A percentile compares a stretch with the other conserved stretches of the same genome.
Evolutionary conservation across 78 protist species (phyloP).

Genomic region (Emiliania huxleyi): DNA sequence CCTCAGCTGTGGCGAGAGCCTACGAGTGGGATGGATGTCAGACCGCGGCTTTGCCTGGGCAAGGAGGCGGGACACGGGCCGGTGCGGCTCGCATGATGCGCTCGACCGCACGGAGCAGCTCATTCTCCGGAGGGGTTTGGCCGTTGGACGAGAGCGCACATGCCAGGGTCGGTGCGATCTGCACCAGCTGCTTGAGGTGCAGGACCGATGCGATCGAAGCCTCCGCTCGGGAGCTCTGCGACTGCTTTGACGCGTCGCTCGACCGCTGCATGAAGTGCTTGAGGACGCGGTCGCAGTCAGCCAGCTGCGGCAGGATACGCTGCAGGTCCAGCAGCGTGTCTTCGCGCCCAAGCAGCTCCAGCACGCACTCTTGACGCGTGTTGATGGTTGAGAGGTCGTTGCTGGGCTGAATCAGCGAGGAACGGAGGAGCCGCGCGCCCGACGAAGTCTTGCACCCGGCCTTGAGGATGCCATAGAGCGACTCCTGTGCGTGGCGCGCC

Average conservation of each 20-base stretch:
- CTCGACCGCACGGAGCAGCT: background rate
- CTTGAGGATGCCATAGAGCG: background rate
- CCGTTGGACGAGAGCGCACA: background rate
- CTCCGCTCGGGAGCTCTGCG: background rate
- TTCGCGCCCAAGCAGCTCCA: background rate
- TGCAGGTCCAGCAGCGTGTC: background rate
- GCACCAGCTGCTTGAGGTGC: background rate
- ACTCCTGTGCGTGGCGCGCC: background rate
- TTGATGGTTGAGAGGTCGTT: background rate
- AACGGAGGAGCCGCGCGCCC: background rate
- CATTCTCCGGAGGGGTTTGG: background rate
- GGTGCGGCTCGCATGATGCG: background rate
- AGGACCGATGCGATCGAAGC: background rate
- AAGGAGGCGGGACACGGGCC: too few species aligned
- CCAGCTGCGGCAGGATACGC: background rate
- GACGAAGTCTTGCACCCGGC: background rate
- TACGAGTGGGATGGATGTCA: too few species aligned
- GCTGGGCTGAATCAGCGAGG: background rate
- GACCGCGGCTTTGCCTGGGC: too few species aligned
- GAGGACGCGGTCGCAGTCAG: background rate
- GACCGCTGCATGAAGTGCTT: background rate
- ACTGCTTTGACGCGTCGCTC: background rate
- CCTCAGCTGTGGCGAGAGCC: background rate
- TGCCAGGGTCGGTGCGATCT: background rate
- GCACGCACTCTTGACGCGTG: background rate